Conservation (phyloP, 1,284 basidiomycete genomes). For the Apiotrichum brassicae region DNA sequence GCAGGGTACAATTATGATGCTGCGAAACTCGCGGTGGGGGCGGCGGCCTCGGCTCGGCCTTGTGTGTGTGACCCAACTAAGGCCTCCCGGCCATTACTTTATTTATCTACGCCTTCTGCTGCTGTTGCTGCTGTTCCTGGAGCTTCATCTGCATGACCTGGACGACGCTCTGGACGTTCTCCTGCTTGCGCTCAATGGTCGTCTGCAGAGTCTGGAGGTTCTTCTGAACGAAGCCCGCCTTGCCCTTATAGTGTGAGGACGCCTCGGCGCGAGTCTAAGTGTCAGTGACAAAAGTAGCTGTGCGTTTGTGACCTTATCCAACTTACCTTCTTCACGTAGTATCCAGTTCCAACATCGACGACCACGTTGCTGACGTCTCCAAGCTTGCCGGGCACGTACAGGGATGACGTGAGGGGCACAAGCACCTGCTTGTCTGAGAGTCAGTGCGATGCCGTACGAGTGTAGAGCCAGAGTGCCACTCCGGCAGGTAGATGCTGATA, state of each 20-base stretch:
- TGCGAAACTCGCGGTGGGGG: too few relatives aligned
- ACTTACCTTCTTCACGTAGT: constrained; percentile 86
- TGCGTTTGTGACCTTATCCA: too few relatives aligned
- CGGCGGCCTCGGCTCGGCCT: too few relatives aligned
- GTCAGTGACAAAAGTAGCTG: constrained; percentile 5
- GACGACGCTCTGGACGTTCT: constrained; percentile 69
- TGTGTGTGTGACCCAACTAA: too few relatives aligned
- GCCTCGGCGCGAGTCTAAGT: constrained; percentile 71
- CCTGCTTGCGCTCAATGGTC: constrained; percentile 80
- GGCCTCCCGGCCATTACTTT: too few relatives aligned
- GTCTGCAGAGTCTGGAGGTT: constrained; percentile 78
- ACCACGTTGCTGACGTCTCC: constrained; percentile 78
- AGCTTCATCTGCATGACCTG: constrained; percentile 72
- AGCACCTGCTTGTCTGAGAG: constrained; percentile 72
- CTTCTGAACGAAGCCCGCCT: constrained; percentile 67
- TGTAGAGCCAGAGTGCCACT: too few relatives aligned
- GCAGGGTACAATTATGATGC: constrained; percentile 14
- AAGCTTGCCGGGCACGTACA: constrained; percentile 91
- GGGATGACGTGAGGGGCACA: constrained; percentile 85
- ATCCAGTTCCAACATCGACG: constrained; percentile 93
- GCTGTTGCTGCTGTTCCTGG: constrained; percentile 31
- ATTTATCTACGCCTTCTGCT: not conserved
- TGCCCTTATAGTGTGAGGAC: constrained; percentile 64
- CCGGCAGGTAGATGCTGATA: not conserved
- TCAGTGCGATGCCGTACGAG: not conserved